Base-by-base conservation (phyloP, 305 asterid species). In the Coffea humblotiana region DNA sequence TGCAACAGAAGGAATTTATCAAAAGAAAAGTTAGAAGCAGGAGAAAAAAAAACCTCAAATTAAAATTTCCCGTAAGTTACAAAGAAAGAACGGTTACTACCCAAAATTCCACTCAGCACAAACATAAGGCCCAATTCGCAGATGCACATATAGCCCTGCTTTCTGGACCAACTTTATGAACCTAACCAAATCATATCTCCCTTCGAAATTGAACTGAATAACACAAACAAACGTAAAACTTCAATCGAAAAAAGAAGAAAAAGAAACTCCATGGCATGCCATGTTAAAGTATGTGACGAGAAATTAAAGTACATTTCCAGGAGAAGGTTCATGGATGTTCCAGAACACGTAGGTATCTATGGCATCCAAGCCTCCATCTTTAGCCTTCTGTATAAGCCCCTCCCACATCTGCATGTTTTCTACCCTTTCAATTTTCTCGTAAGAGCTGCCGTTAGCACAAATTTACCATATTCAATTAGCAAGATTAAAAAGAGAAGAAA, bases 61-160 rank as follows among this genome's bases (percentile, higher is more conserved):
- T 40, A 29, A 16, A 78, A 1, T 75, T 51, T 8, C 43, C 40
- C 43, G 52, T 29, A 64, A 40, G 11, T 67, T 70, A 58, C 35
- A 32, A 15, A 16, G 72, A 40, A 66, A 29, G 76, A 69, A 79
- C 48, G 80, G 19, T 29, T 23, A 79, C 7, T 87, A 96, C 99
- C 99, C 99, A 84, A 94, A 96, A 72, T 94, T 94, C 99, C 99
- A 96, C 83, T 96, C 98, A 67, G 97, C 99, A 89, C 99, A 96
- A 83, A 91, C 90, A 84, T 91, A 96, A 83, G 99, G 99, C 63
- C 99, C 99, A 86, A 96, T 94, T 1, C 99, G 91, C 72, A 96
- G 97, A 88, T 90, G 87, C 43, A 91, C 75, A 82, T 87, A 95
- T 8, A 95, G 81, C 82, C 99, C 99, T 79, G 97, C 97, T 84